Conservation (phyloP, 768 basidiomycete species). For the Hygrocybe coccinea region DNA sequence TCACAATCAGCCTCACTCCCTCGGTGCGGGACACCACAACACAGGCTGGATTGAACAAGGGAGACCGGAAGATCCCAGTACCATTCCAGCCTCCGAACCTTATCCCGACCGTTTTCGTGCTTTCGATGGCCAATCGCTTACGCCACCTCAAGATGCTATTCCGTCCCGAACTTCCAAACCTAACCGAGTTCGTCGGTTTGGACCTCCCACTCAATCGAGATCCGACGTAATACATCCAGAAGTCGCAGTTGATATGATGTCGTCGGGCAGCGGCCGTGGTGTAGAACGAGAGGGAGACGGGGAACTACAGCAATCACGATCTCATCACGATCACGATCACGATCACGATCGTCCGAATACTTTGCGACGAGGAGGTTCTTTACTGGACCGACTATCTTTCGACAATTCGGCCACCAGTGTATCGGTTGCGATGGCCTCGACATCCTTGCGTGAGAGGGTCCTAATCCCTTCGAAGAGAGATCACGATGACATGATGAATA, state of each 20-base stretch:
- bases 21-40: neutral
- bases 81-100: neutral
- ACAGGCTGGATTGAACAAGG: neutral
- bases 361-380: conserved; percentile 23
- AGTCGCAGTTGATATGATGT: neutral
- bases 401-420: conserved; percentile 14
- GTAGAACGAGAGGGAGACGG: neutral
- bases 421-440: conserved; percentile 12
- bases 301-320: neutral
- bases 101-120: neutral
- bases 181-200: conserved; percentile 4
- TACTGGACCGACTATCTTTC: conserved; percentile 34
- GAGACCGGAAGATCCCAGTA: neutral
- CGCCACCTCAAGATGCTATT: neutral
- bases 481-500: conserved; percentile 29
- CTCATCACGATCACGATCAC: conserved; percentile 2
- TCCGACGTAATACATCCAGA: neutral
- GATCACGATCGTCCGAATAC: conserved; percentile 14
- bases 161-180: neutral
- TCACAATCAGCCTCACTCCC: neutral
- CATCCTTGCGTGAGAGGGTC: conserved; percentile 37
- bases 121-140: neutral
- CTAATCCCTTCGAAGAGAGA: conserved; percentile 39
- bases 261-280: neutral
- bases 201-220: neutral